Percentiles rank a stretch among this genome's conserved stretches.
phyloP scores from a whole-genome alignment of 495 filamentous ascomycete species.

The Mytilinidion resinicola region DNA sequence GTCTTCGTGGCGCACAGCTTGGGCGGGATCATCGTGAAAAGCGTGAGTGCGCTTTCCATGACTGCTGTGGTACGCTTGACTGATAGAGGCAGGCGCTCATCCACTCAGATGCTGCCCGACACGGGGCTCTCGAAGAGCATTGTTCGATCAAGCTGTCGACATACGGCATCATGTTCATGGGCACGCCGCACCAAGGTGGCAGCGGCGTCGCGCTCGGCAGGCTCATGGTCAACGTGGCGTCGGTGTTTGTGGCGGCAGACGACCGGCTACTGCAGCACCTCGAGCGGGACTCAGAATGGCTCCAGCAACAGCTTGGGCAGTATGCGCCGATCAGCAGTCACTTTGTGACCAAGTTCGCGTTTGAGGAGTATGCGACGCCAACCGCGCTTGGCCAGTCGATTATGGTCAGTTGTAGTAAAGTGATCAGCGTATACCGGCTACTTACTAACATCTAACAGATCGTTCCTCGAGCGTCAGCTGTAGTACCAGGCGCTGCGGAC shows the following conservation, averaged over 20 bases:
- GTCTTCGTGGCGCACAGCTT: conserved; percentile 29
- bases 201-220: conserved; percentile 23
- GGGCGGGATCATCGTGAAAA: conserved; percentile 26
- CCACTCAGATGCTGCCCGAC: conserved; percentile 11
- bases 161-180: conserved; percentile 24
- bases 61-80: neutral
- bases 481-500: conserved; percentile 28
- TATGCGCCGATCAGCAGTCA: conserved; percentile 20
- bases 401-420: conserved; percentile 17
- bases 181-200: conserved; percentile 30
- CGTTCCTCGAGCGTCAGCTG: conserved; percentile 37
- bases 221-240: conserved; percentile 33
- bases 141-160: conserved; percentile 20
- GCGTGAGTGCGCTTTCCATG: conserved; percentile 13
- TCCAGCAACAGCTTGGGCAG: conserved; percentile 33
- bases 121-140: conserved; percentile 13
- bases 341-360: conserved; percentile 16
- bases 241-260: conserved; percentile 31
- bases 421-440: conserved; percentile 1
- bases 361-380: conserved; percentile 18
- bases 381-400: conserved; percentile 20
- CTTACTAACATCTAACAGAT: conserved; percentile 20
- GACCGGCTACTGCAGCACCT: conserved; percentile 30
- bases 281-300: conserved; percentile 34
- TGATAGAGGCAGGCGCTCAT: conserved; percentile 24